Evolutionary conservation across 352 stramenopile genomes (phyloP).

Genomic region (Globisporangium iwayamae): DNA sequence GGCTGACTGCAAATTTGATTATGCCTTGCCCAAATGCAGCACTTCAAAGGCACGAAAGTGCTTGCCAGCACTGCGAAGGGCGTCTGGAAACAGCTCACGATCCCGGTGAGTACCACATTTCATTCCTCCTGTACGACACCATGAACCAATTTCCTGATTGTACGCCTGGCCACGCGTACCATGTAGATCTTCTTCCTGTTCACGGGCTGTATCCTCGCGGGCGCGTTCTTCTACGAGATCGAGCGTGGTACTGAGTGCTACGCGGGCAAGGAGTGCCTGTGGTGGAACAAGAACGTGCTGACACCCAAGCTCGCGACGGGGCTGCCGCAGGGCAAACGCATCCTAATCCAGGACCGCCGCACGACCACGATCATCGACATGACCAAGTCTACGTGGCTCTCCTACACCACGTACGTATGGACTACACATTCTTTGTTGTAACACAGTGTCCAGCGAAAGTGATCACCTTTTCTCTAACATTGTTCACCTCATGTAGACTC

Average conservation of each 20-base stretch:
- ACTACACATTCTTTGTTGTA: neutral
- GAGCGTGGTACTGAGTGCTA: slow-evolving; percentile 70
- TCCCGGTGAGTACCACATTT: slow-evolving; percentile 37
- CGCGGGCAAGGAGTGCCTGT: slow-evolving; percentile 47
- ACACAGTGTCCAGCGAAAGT: neutral
- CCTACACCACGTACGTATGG: slow-evolving; percentile 43
- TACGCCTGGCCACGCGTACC: neutral
- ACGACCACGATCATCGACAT: slow-evolving; percentile 58
- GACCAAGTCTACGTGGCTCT: slow-evolving; percentile 68
- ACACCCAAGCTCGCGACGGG: slow-evolving; percentile 32
- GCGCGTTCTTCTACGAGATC: slow-evolving; percentile 68
- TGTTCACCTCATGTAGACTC: slow-evolving; percentile 24
- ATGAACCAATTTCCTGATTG: neutral
- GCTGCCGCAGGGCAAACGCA: slow-evolving; percentile 49
- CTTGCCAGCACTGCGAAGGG: slow-evolving; percentile 51
- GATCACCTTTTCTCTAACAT: neutral
- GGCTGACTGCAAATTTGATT: neutral
- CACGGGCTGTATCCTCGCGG: slow-evolving; percentile 55
- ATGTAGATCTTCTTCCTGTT: slow-evolving; percentile 74
- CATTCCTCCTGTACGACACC: neutral
- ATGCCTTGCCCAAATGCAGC: slow-evolving; percentile 18
- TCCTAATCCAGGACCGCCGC: slow-evolving; percentile 58
- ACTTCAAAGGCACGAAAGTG: slow-evolving; percentile 67
- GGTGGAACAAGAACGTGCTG: slow-evolving; percentile 55
- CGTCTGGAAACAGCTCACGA: slow-evolving; percentile 54